Evolutionary conservation across 805 yeast species (phyloP), one percentile per base, ranked within the genome.

Genomic region (Metschnikowia borealis): DNA sequence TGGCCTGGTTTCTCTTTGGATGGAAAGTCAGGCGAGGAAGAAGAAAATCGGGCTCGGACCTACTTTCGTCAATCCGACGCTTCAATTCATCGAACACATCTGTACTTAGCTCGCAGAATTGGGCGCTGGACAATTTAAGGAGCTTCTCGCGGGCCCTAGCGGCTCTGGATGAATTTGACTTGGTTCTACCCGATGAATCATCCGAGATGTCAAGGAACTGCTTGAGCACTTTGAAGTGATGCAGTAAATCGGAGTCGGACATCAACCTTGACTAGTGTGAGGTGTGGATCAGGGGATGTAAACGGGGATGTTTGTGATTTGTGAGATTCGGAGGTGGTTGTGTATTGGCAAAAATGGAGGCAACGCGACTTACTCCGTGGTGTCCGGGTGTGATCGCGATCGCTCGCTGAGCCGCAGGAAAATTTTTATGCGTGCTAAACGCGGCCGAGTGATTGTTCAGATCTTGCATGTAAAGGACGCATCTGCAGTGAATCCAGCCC

Each of bases 31-130:
- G 74, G 59, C 82, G 81, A 5, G 96, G 91, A 37, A 83, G 74
- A 47, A 92, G 74, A 60, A 78, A 82, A 48, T 80, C 82, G 1
- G 87, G 83, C 56, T 80, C 81, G 31, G 78, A 74, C 46, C 79
- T 71, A 36, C 79, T 74, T 57, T 83, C 85, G 56, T 74, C 80
- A 38, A 80, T 78, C 55, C 99, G 78, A 62, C 99, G 80, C 60
- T 82, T 82, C 53, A 94, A 73, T 67, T 94, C 99, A 68, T 94
- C 99, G 64, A 83, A 87, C 11, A 94, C 97, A 66, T 94, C 99
- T 2, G 97, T 90, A 57, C 95, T 82, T 51, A 94, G 79, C 66
- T 94, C 99, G 53, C 79, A 77, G 63, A 94, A 90, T 68, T 95
- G 99, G 6, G 85, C 81, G 31, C 78, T 73, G 2, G 96, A 85